Conservation (phyloP, 1,139 yeast species). For the Hansenula sp. region DNA sequence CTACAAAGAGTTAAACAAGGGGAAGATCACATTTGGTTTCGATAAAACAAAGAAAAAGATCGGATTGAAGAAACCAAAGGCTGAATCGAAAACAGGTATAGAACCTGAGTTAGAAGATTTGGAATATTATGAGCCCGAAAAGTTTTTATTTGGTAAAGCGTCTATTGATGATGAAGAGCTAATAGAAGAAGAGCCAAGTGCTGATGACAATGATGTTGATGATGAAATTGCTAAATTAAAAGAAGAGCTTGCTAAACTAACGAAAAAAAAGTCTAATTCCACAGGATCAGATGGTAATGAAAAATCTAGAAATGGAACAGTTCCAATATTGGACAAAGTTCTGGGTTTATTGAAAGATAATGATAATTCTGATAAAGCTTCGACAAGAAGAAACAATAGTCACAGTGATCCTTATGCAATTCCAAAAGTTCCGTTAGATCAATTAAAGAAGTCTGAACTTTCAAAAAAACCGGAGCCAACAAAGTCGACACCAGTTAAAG, state of each 20-base stretch:
- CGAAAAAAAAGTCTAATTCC: background rate
- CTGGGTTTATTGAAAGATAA: background rate
- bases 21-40: conserved; percentile 1
- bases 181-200: background rate
- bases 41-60: conserved; percentile 3
- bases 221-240: background rate
- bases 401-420: conserved; percentile 1
- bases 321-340: background rate
- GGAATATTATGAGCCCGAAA: conserved; percentile 4
- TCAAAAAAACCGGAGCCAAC: background rate
- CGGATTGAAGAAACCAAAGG: background rate
- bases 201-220: background rate
- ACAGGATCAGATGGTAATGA: too few relatives aligned
- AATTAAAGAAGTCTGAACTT: background rate
- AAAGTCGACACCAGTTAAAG: background rate
- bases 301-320: background rate
- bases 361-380: background rate
- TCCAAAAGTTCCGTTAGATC: background rate
- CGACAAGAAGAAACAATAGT: background rate
- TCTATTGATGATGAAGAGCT: background rate
- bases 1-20: background rate
- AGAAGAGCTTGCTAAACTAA: background rate
- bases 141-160: conserved; percentile 2
- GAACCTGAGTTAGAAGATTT: background rate
- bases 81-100: background rate